Evolutionary conservation across 2,329 filamentous ascomycete species (phyloP), one percentile per base, ranked within the genome.

Genomic region (Colletotrichum gigasporum): DNA sequence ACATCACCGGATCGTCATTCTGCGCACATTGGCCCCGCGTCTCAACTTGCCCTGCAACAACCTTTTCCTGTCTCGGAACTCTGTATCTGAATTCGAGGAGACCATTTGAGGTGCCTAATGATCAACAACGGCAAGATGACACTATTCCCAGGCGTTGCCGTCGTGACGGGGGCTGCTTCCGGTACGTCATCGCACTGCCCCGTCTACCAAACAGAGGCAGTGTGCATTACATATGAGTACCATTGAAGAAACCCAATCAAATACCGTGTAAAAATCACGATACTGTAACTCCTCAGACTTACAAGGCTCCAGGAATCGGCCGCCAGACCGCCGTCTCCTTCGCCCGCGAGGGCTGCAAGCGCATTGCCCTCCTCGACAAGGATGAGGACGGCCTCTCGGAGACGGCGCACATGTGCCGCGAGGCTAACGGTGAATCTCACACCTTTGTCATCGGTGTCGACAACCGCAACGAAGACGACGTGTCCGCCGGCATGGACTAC

Each of bases 291-390:
- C 12, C 7, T 44, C 20, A n/a, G 28, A 18, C 26, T 11, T 12
- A 53, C 34, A n/a, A 7, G 3, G 0, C 7, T 11, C n/a, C 24
- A 81, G 80, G 79, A 14, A 82, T 82, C 57, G 80, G 80, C 10
- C 74, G 77, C 37, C 77, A 78, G 41, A 76, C 76, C 14, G 79
- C 81, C 16, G 66, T 79, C 14, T 78, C 81, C 1, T 83, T 84
- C 66, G 79, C 77, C 2, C 69, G 67, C 8, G 80, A 82, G 69
- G 81, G 81, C 45, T 83, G 81, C 66, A 69, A 65, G 5, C 75
- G 74, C 37, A 76, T 84, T 52, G 75, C 75, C 11, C 74, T 83
- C 9, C 74, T 78, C 8, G 82, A 82, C 55, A 73, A 71, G 14
- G 75, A 79, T 56, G 60, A 61, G 4, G 52, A 67, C 5, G 76